Conservation (phyloP, 2,329 filamentous ascomycete genomes). For the Madurella fahalii region DNA sequence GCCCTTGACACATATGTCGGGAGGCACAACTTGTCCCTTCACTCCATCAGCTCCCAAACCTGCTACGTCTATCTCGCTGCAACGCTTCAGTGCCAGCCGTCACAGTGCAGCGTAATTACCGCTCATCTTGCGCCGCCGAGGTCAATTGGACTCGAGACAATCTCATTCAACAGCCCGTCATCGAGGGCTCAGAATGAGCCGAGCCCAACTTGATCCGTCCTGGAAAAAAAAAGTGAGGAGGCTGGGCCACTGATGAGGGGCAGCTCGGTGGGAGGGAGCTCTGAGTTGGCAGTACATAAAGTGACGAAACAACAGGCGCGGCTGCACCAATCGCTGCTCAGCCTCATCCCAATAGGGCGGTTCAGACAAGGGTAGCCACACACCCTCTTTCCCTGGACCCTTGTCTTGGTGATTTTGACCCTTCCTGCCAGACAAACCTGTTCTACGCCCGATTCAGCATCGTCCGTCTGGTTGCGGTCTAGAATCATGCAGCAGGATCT, state of each 20-base stretch:
- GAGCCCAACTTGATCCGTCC: neutral
- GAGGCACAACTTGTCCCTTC: neutral
- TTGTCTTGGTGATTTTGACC: neutral
- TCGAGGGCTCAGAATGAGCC: neutral
- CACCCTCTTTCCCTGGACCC: slow-evolving; percentile 11
- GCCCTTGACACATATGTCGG: too few relatives aligned
- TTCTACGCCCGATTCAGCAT: neutral
- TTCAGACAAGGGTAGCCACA: slow-evolving; percentile 22
- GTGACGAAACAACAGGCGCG: slow-evolving; percentile 25
- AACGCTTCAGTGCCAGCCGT: neutral
- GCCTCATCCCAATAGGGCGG: slow-evolving; percentile 26
- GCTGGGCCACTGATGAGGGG: slow-evolving; percentile 18
- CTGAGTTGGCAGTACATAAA: slow-evolving; percentile 33
- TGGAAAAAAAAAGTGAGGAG: slow-evolving; percentile 20
- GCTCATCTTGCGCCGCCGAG: neutral
- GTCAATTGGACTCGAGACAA: neutral
- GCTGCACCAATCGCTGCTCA: slow-evolving; percentile 20
- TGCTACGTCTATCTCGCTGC: neutral
- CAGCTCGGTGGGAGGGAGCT: slow-evolving; percentile 13
- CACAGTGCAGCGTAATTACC: neutral
- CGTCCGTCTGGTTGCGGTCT: neutral
- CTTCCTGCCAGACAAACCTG: neutral
- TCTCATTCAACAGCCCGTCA: neutral
- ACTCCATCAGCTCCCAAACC: neutral
- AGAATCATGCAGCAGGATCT: neutral